Conservation (phyloP, 305 asterid species). For the Salvia sclarea region DNA sequence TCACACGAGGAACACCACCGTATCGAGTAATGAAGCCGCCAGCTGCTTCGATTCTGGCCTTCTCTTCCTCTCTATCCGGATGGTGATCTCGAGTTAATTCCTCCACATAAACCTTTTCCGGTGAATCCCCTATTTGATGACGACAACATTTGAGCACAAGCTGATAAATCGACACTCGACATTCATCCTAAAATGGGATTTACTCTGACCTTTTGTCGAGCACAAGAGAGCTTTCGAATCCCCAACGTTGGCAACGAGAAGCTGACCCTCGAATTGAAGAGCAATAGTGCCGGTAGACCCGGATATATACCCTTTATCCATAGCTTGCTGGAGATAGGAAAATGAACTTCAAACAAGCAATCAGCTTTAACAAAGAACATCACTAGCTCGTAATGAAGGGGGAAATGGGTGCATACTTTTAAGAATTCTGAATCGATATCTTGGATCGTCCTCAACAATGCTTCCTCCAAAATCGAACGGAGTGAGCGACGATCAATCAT, state of each 20-base stretch:
- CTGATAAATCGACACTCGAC: background rate
- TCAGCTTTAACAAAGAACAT: constrained; percentile 1
- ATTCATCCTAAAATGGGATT: background rate
- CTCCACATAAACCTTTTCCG: constrained; percentile 39
- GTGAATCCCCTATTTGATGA: constrained; percentile 30
- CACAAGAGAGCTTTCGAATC: constrained; percentile 78
- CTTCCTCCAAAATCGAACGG: constrained; percentile 49
- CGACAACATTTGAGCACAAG: background rate
- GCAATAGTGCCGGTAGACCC: constrained; percentile 62
- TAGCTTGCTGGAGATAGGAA: constrained; percentile 57
- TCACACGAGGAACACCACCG: constrained; percentile 63
- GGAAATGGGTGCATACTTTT: constrained; percentile 38
- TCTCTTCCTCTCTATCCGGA: constrained; percentile 85
- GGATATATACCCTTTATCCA: constrained; percentile 45
- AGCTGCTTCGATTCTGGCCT: constrained; percentile 62
- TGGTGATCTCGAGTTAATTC: constrained; percentile 78
- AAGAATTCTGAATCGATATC: constrained; percentile 72
- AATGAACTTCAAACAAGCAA: constrained; percentile 24
- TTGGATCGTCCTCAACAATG: constrained; percentile 57
- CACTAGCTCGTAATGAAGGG: constrained; percentile 10
- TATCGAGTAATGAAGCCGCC: constrained; percentile 56
- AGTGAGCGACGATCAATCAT: constrained; percentile 35
- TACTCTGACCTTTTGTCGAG: constrained; percentile 41
- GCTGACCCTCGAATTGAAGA: constrained; percentile 47
- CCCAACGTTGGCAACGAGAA: constrained; percentile 62